These are phyloP conservation scores for Sarocladium strictum DNA, from an alignment of 2,329 filamentous ascomycete genomes.

Conservation along the genomic window DNA sequence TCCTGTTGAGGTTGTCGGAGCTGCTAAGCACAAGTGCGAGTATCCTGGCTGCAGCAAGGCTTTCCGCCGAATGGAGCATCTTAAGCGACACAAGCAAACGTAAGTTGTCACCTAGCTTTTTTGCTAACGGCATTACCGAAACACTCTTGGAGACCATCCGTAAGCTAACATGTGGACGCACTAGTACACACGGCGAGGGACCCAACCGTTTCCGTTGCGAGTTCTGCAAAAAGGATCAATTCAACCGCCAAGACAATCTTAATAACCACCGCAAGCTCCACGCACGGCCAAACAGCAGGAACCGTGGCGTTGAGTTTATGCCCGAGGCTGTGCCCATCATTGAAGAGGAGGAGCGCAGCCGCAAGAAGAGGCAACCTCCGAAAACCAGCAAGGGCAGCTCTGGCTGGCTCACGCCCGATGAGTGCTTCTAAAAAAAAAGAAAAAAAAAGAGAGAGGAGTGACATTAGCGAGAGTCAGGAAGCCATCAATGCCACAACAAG, in stretches of 20 bases:
- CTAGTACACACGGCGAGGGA: slow-evolving; percentile 31
- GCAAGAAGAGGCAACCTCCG: slow-evolving; percentile 31
- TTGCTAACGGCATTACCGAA: not conserved
- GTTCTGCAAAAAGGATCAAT: slow-evolving; percentile 36
- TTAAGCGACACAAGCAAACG: slow-evolving; percentile 49
- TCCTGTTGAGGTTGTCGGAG: slow-evolving; percentile 29
- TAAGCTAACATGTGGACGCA: slow-evolving; percentile 1
- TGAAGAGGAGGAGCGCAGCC: slow-evolving; percentile 33
- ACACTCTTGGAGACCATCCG: not conserved
- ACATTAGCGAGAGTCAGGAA: too few species aligned
- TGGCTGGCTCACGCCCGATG: slow-evolving; percentile 3
- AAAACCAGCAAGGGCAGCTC: slow-evolving; percentile 21
- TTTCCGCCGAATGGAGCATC: slow-evolving; percentile 48
- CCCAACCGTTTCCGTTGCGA: slow-evolving; percentile 34
- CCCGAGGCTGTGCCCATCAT: slow-evolving; percentile 33
- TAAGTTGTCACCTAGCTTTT: slow-evolving; percentile 25
- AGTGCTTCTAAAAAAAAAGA: not conserved
- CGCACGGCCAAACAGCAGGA: slow-evolving; percentile 31
- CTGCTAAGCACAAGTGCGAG: slow-evolving; percentile 38
- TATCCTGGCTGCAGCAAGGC: slow-evolving; percentile 41
- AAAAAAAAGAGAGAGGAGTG: not conserved
- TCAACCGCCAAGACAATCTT: slow-evolving; percentile 35
- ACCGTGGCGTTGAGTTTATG: slow-evolving; percentile 34
- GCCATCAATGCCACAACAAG: too few species aligned
- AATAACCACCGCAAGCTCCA: slow-evolving; percentile 37